Evolutionary conservation across 192 early-diverging fungal species (phyloP), one percentile per base, ranked within the genome.

Genomic region (Thamnidium elegans): DNA sequence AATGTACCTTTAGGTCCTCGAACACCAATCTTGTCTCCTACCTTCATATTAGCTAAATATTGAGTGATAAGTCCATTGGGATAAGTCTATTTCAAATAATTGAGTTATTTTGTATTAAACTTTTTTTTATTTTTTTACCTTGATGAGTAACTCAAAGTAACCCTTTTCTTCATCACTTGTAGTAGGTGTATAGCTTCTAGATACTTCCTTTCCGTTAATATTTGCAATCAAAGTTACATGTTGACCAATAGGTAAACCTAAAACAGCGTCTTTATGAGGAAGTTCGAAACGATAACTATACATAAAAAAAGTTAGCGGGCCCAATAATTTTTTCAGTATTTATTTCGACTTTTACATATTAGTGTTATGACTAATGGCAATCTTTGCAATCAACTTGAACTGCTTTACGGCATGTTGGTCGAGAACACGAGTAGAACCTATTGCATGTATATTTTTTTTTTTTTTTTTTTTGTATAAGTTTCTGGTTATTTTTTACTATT

Each of bases 211-310:
- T 26, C 70, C 65, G 50, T 72, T 48, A 7, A 72, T 66, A 31
- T 31, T 31, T 2, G 53, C 65, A 7, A 63, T 32, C 7, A 72
- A 19, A 13, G 58, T 53, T 21, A 72, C 66, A 21, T 72, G 70
- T 32, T 93, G 93, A 0, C 94, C 94, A 55, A 91, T 91, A 26
- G 92, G 94, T 50, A 96, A 78, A 30, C 92, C 92, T 44, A 95
- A 78, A 26, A 76, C 63, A 23, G 79, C 78, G 30, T 84, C 77
- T 32, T 79, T 67, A 17, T 68, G 31, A 1, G 92, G 90, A 47
- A 96, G 84, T 26, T 76, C 84, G 72, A 96, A 92, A 45, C 90
- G 89, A 76, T 95, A 95, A 64, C 87, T 89, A 50, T 31, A 43
- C 13, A 53, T 4, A 50, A 7, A 17, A 53, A 39, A 11, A 42